Evolutionary conservation across 1,139 yeast species (phyloP).

Genomic region (Yamadazyma mexicana): DNA sequence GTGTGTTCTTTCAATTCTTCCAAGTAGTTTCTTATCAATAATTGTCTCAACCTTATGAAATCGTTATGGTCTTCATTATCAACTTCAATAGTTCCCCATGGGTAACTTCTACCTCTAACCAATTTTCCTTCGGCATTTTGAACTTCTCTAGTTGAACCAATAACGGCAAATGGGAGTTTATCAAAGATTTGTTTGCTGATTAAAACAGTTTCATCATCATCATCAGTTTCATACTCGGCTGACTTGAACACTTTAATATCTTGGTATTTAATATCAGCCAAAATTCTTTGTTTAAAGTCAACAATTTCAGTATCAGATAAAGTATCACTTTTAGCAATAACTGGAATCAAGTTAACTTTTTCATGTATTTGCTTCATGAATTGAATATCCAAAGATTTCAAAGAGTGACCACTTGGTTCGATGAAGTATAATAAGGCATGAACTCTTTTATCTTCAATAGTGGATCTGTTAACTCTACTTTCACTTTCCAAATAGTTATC

Average conservation of each 20-base stretch:
- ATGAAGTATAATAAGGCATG: constrained; percentile 89
- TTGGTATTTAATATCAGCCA: constrained; percentile 74
- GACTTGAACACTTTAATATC: constrained; percentile 81
- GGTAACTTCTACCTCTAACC: constrained; percentile 92
- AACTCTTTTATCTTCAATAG: constrained; percentile 71
- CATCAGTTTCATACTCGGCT: constrained; percentile 65
- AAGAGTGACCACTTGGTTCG: constrained; percentile 95
- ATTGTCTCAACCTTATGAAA: constrained; percentile 85
- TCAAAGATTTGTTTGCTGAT: constrained; percentile 68
- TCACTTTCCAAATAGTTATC: constrained; percentile 89
- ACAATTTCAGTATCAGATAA: constrained; percentile 83
- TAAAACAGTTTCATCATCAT: constrained; percentile 78
- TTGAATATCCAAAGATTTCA: constrained; percentile 84
- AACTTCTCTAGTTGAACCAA: constrained; percentile 83
- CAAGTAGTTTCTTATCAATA: constrained; percentile 85
- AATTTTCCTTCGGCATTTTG: constrained; percentile 71
- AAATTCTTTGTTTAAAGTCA: constrained; percentile 71
- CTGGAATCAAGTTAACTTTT: constrained; percentile 91
- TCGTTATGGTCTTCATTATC: constrained; percentile 95
- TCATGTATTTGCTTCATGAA: constrained; percentile 88
- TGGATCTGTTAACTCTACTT: constrained; percentile 79
- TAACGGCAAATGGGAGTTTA: constrained; percentile 88
- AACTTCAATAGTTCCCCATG: constrained; percentile 98
- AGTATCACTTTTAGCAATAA: constrained; percentile 93
- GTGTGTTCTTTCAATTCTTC: constrained; percentile 94